Conservation (phyloP, 2,329 filamentous ascomycete species). For the Endothia cerciana region DNA sequence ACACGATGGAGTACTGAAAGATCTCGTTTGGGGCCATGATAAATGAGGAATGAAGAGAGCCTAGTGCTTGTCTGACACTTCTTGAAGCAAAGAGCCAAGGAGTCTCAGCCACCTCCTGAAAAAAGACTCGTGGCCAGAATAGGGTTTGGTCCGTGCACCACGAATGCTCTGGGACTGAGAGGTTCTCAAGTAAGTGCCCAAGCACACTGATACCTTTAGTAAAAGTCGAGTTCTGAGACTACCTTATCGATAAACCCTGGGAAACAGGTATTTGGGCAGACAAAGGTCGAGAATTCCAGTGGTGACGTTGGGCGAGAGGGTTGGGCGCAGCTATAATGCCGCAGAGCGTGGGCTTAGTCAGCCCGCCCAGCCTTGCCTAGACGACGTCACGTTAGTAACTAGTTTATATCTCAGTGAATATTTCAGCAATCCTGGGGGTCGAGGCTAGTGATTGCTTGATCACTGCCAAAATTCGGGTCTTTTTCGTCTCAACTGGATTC, state of each 20-base stretch:
- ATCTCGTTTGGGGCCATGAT: constrained; percentile 40
- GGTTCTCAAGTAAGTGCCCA: background rate
- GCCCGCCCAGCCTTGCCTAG: background rate
- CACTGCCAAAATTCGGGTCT: too few species aligned
- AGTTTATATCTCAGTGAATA: background rate
- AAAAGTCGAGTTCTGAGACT: background rate
- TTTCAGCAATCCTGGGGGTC: too few species aligned
- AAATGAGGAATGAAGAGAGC: background rate
- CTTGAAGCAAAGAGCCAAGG: background rate
- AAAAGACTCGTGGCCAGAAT: constrained; percentile 3
- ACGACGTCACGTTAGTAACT: constrained; percentile 9
- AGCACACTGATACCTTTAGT: background rate
- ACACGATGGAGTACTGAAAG: constrained; percentile 42
- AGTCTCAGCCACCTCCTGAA: too few species aligned
- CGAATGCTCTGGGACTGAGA: background rate
- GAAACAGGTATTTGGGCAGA: background rate
- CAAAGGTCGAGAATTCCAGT: background rate
- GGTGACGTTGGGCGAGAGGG: background rate
- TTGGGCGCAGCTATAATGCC: background rate
- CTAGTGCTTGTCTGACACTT: background rate
- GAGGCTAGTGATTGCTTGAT: too few species aligned
- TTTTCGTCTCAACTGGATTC: background rate
- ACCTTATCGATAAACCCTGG: background rate
- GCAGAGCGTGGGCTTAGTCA: constrained; percentile 15
- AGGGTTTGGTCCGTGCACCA: constrained; percentile 17